Base-by-base conservation (phyloP, 495 filamentous ascomycete genomes). In the Cenococcum geophilum region DNA sequence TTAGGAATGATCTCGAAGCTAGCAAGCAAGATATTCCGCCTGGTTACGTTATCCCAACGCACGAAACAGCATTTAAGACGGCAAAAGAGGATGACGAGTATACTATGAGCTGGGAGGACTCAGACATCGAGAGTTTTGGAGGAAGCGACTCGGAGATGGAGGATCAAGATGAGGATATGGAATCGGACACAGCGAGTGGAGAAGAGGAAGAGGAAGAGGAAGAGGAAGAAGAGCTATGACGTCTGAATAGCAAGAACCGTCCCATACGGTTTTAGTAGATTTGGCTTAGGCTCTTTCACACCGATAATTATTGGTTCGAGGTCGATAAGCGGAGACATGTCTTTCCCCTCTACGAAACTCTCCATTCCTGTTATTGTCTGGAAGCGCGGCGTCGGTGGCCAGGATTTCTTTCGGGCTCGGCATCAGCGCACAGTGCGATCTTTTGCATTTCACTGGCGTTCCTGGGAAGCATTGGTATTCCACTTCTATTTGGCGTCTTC, bases 31-130 rank as follows among this genome's bases (percentile, higher is more conserved):
- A 95, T 65, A 88, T 93, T n/a, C 93, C 93, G 1, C 74, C 74
- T 5, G 90, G 79, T 2, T 96, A 91, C 64, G 79, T 81, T 42
- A 92, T 98, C 88, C 93, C 93, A 3, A 87, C 82, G 10, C 77
- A 82, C 59, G 80, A 82, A 57, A 81, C 75, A 5, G 83, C 88
- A 53, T 74, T 79, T 12, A 79, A 79, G 42, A 85, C 84, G 20
- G 85, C 88, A 64, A 83, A 89, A 68, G 73, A 77, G 12, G 82
- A 84, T 32, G 85, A 89, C 47, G 89, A 95, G 60, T 95, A 91
- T 21, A 72, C 66, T 34, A 63, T 70, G 65, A 68, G 48, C 37
- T 69, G 66, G 66, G 66, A 62, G 21, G 66, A 69, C 48, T 58
- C 51, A 32, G 66, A 69, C 37, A 63, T 23, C 3, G 66, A 69